Percentiles rank a stretch among this genome's conserved stretches.
phyloP scores from a whole-genome alignment of 2,329 filamentous ascomycete species.

The Botrytis cinerea region DNA sequence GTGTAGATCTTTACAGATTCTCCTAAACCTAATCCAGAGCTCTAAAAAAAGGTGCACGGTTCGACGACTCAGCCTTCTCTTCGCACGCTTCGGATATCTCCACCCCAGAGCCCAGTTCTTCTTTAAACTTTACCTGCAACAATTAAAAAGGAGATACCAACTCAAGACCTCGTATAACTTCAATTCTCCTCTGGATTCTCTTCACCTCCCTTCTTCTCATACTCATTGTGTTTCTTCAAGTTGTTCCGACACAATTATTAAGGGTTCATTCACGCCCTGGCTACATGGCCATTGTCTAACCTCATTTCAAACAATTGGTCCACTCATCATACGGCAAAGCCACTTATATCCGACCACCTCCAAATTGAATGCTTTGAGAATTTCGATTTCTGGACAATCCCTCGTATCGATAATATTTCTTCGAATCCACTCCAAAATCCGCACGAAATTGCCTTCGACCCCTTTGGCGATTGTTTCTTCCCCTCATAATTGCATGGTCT shows the following conservation, averaged over 20 bases:
- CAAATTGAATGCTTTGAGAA: constrained; percentile 16
- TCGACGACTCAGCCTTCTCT: constrained; percentile 32
- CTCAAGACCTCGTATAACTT: background rate
- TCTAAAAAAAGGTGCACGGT: constrained; percentile 28
- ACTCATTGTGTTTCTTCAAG: constrained; percentile 1
- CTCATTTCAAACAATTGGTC: constrained; percentile 11
- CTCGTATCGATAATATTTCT: constrained; percentile 34
- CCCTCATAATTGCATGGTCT: constrained; percentile 35
- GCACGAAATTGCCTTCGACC: constrained; percentile 10
- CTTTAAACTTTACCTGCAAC: constrained; percentile 25
- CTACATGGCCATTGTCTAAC: background rate
- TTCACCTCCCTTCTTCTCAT: background rate
- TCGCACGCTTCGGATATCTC: constrained; percentile 20
- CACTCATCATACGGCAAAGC: constrained; percentile 11
- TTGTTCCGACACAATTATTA: background rate
- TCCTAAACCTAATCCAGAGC: constrained; percentile 26
- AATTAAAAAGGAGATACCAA: constrained; percentile 24
- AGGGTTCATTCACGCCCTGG: background rate
- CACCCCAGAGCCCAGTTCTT: constrained; percentile 1
- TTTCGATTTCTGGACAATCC: constrained; percentile 20
- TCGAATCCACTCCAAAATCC: constrained; percentile 22
- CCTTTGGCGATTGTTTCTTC: constrained; percentile 18
- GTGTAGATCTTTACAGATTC: constrained; percentile 26
- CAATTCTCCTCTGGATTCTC: background rate
- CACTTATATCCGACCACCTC: constrained; percentile 2